Evolutionary conservation across 495 filamentous ascomycete genomes (phyloP).

Genomic region (Penicillium goetzii): DNA sequence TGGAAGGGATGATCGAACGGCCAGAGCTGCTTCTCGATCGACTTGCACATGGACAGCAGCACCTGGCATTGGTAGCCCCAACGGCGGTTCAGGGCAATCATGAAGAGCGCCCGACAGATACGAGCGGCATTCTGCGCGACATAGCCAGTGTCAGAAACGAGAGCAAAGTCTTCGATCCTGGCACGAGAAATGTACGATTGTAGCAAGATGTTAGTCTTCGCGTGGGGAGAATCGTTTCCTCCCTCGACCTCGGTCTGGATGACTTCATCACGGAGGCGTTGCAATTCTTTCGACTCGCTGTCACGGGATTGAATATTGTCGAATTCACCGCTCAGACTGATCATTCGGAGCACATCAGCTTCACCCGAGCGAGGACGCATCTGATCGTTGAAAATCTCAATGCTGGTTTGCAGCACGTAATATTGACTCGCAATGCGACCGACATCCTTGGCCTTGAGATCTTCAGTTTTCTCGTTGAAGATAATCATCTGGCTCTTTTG

Average conservation of each 20-base stretch:
- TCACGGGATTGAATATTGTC: constrained; percentile 94
- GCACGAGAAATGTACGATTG: constrained; percentile 94
- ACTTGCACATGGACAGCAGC: constrained; percentile 86
- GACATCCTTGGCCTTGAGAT: constrained; percentile 88
- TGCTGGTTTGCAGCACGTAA: constrained; percentile 89
- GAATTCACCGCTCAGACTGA: constrained; percentile 95
- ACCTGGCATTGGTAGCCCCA: constrained; percentile 96
- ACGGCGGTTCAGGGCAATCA: constrained; percentile 90
- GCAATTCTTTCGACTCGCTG: constrained; percentile 79
- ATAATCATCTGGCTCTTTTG: constrained; percentile 98
- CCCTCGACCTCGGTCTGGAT: constrained; percentile 74
- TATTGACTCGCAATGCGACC: constrained; percentile 96
- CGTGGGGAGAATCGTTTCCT: constrained; percentile 76
- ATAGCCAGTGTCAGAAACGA: constrained; percentile 89
- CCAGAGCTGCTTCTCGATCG: constrained; percentile 95
- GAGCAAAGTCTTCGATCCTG: constrained; percentile 86
- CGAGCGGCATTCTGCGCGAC: constrained; percentile 93
- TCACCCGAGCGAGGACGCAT: constrained; percentile 83
- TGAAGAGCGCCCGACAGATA: constrained; percentile 93
- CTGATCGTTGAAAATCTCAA: constrained; percentile 92
- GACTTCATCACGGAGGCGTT: constrained; percentile 62
- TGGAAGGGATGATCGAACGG: constrained; percentile 91
- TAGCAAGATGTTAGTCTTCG: constrained; percentile 93
- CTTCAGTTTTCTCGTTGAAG: constrained; percentile 91
- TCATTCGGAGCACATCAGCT: constrained; percentile 90